phyloP scores from a whole-genome alignment of 2,329 filamentous ascomycete species.

The Neophaeococcomyces aloes region DNA sequence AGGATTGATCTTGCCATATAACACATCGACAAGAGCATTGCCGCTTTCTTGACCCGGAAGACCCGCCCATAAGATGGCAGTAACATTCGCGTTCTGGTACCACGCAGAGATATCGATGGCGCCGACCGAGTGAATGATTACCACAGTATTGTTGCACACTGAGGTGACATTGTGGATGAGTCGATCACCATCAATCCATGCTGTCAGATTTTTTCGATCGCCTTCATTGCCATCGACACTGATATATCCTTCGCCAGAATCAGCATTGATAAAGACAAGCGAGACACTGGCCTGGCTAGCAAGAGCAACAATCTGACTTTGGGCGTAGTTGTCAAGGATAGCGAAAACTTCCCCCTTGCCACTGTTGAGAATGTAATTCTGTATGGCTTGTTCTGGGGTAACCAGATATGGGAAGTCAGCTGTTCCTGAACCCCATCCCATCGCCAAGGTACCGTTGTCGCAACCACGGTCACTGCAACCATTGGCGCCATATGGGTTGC shows the following conservation, averaged over 20 bases:
- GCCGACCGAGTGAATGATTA: constrained; percentile 78
- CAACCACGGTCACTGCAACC: constrained; percentile 61
- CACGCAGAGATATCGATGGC: constrained; percentile 63
- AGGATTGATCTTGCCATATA: constrained; percentile 55
- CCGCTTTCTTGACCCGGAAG: constrained; percentile 66
- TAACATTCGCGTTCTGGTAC: constrained; percentile 54
- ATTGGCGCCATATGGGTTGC: constrained; percentile 66
- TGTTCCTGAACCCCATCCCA: constrained; percentile 53
- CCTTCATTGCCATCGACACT: constrained; percentile 71
- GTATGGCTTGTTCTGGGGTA: constrained; percentile 52
- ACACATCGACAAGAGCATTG: constrained; percentile 61
- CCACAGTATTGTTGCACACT: constrained; percentile 76
- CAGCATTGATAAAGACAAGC: constrained; percentile 82
- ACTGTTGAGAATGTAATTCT: constrained; percentile 54
- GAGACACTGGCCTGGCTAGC: constrained; percentile 45
- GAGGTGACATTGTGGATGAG: constrained; percentile 72
- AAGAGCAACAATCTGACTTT: constrained; percentile 39
- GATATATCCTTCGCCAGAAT: constrained; percentile 81
- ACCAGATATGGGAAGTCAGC: constrained; percentile 52
- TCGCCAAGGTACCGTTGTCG: constrained; percentile 50
- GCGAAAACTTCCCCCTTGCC: constrained; percentile 54
- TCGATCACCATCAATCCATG: constrained; percentile 73
- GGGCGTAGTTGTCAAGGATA: constrained; percentile 49
- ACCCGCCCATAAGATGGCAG: constrained; percentile 65
- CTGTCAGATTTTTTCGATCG: constrained; percentile 83